phyloP scores from a whole-genome alignment of 257 asterid species.

The Nicotiana obtusifolia region DNA sequence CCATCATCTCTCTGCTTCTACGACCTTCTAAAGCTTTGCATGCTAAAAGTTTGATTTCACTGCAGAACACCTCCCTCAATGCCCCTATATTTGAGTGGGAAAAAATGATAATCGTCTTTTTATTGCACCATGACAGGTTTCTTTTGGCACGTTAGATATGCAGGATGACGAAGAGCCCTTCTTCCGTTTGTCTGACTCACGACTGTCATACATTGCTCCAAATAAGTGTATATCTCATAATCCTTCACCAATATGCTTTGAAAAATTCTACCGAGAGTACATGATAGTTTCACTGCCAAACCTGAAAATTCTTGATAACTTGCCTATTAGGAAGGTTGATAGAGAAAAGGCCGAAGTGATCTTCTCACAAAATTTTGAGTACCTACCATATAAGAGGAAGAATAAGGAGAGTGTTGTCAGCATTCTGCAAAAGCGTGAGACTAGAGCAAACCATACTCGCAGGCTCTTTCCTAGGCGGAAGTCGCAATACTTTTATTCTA shows the following conservation, averaged over 20 bases:
- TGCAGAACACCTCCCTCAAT: not conserved
- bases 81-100: not conserved
- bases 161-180: constrained; percentile 36
- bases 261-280: constrained; percentile 82
- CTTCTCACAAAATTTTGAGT: constrained; percentile 56
- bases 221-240: constrained; percentile 49
- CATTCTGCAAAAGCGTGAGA: constrained; percentile 73
- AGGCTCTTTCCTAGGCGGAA: constrained; percentile 30
- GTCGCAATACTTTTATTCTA: constrained; percentile 59
- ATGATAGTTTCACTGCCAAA: constrained; percentile 70
- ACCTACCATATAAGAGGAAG: constrained; percentile 64
- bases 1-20: not conserved
- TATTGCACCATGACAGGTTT: constrained; percentile 37
- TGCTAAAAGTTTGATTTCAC: not conserved
- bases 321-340: constrained; percentile 54
- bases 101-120: not conserved
- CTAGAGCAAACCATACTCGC: constrained; percentile 39
- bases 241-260: constrained; percentile 81
- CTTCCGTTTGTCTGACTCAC: constrained; percentile 29
- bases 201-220: constrained; percentile 27
- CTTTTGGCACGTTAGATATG: constrained; percentile 42
- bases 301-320: constrained; percentile 66
- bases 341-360: constrained; percentile 52
- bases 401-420: constrained; percentile 53
- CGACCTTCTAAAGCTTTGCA: not conserved